Evolutionary conservation across 768 basidiomycete species (phyloP).

Genomic region (Trametopsis cervina): DNA sequence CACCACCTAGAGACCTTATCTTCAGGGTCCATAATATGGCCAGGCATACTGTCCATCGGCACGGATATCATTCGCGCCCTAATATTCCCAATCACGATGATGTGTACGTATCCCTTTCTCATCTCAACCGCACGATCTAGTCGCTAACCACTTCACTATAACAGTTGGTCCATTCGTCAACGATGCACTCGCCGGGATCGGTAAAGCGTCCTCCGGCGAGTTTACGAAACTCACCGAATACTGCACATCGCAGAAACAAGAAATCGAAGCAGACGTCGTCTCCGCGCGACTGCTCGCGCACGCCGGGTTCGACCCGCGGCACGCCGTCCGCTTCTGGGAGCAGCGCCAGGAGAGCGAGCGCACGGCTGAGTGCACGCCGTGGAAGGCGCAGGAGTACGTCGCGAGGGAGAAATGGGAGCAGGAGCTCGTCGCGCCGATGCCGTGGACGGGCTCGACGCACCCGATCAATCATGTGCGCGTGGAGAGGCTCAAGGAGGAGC

Average conservation of each 20-base stretch:
- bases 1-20: constrained; percentile 93
- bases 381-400: constrained; percentile 16
- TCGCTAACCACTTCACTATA: constrained; percentile 24
- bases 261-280: constrained; percentile 90
- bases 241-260: constrained; percentile 77
- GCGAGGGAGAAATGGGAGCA: constrained; percentile 34
- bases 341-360: constrained; percentile 33
- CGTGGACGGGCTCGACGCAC: constrained; percentile 47
- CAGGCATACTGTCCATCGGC: constrained; percentile 68
- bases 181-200: constrained; percentile 81
- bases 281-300: constrained; percentile 85
- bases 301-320: constrained; percentile 84
- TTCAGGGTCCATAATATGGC: constrained; percentile 74
- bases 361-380: constrained; percentile 39
- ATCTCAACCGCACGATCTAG: constrained; percentile 26
- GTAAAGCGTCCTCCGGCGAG: constrained; percentile 72
- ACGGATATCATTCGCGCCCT: constrained; percentile 73
- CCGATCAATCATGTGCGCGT: constrained; percentile 64
- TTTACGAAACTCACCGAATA: constrained; percentile 63
- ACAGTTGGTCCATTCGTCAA: constrained; percentile 87
- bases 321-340: constrained; percentile 83
- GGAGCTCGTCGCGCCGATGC: constrained; percentile 12
- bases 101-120: constrained; percentile 32
- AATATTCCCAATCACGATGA: constrained; percentile 83
- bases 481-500: constrained; percentile 53